phyloP scores from a whole-genome alignment of 2,329 filamentous ascomycete genomes.

The Eutypa lata region DNA sequence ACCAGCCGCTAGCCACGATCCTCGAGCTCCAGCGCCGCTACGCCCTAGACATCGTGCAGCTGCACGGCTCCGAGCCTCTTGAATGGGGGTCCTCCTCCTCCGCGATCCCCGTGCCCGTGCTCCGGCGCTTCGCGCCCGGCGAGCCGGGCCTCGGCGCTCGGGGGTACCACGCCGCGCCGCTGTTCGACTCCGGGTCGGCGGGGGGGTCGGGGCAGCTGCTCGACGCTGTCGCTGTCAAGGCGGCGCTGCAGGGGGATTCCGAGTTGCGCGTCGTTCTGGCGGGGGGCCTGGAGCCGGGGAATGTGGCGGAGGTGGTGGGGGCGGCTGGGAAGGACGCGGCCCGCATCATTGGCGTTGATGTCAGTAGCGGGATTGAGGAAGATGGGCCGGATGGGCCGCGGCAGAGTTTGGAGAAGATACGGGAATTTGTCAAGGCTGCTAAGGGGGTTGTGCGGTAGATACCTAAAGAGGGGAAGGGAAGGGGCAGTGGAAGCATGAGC shows the following conservation, averaged over 20 bases:
- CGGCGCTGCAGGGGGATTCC: constrained; percentile 62
- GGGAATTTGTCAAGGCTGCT: constrained; percentile 71
- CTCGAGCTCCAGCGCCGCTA: constrained; percentile 74
- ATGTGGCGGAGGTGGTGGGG: constrained; percentile 66
- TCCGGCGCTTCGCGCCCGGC: constrained; percentile 77
- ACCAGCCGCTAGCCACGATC: constrained; percentile 82
- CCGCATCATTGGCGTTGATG: constrained; percentile 80
- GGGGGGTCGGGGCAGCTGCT: constrained; percentile 75
- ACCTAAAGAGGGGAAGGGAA: not conserved
- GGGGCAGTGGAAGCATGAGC: no score
- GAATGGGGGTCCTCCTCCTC: constrained; percentile 91
- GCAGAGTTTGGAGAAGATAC: constrained; percentile 80
- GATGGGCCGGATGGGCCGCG: constrained; percentile 75
- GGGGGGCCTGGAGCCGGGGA: constrained; percentile 77
- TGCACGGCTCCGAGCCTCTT: constrained; percentile 77
- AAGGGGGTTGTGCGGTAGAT: constrained; percentile 56
- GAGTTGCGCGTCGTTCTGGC: constrained; percentile 78
- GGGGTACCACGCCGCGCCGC: constrained; percentile 78
- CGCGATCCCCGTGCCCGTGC: constrained; percentile 89
- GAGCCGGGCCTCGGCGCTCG: constrained; percentile 69
- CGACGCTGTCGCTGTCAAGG: constrained; percentile 67
- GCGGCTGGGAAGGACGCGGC: constrained; percentile 57
- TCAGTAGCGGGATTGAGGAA: constrained; percentile 93
- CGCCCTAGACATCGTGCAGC: constrained; percentile 81
- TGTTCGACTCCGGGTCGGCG: constrained; percentile 76